Base-by-base conservation (phyloP, 768 basidiomycete species). In the Boletellus ananas region DNA sequence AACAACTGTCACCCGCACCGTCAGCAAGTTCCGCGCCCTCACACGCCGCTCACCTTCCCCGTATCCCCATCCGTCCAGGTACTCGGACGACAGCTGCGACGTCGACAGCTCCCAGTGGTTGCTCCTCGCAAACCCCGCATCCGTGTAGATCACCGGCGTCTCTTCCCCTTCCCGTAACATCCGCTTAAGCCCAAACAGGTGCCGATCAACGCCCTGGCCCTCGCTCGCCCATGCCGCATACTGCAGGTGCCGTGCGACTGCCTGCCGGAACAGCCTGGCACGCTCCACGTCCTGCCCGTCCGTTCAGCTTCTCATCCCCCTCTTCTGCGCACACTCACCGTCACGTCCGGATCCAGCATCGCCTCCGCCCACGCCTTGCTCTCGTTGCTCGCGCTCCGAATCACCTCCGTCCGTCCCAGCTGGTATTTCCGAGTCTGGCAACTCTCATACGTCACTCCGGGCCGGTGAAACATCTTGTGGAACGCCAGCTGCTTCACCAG, bases 401-500 rank as follows among this genome's bases (percentile, higher is more conserved):
- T 96, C 34, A 98, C 95, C 72, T 99, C 96, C 6, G 95, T 99
- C 45, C 95, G 75, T 0, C 96, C 96, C 1, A 77, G 79, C 65
- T 90, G 81, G 75, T 82, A 99, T 66, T 90, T 93, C 23, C 96
- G 78, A 47, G 95, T 98, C 72, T 97, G 94, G 6, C 88, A 87
- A 55, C 85, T 87, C 76, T 99, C 95, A 72, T 99, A 99, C 53
- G 87, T 85, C 40, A 90, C 84, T 2, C 81, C 89, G 9, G 87
- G 84, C 2, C 87, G 77, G 6, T 74, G 73, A 59, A 74, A 78
- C 77, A 94, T 80, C 72, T 94, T 94, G 68, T 87, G 83, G 75
- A 90, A 97, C 18, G 94, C 95, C 41, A 97, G 84, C 70, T 97
- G 95, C 74, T 94, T 97, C 58, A 94, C 84, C 47, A 98, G 78